Percentiles rank a stretch among this genome's conserved stretches.
These are phyloP conservation scores for Pseudogymnoascus sp. DNA, from an alignment of 2,329 filamentous ascomycete species.

Conservation along the genomic window DNA sequence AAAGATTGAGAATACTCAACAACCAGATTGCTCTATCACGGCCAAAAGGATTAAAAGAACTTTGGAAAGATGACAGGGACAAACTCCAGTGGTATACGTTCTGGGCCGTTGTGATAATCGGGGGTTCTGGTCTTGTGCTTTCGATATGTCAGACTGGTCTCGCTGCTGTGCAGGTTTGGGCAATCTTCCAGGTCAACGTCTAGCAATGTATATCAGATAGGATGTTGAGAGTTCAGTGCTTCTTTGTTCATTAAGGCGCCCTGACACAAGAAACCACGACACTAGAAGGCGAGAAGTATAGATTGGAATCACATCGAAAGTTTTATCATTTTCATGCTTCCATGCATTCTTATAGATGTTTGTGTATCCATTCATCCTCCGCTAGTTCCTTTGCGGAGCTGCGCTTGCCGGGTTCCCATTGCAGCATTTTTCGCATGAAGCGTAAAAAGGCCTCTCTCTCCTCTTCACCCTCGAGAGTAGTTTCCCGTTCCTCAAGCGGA, in stretches of 20 bases:
- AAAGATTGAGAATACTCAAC: neutral
- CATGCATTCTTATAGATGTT: neutral
- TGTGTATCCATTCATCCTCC: constrained; percentile 17
- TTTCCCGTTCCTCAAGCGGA: constrained; percentile 34
- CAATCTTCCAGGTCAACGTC: neutral
- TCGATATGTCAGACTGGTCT: neutral
- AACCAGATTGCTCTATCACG: neutral
- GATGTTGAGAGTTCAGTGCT: neutral
- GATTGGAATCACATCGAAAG: too few relatives aligned
- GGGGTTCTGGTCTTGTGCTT: neutral
- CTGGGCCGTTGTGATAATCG: neutral
- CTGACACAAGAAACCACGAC: neutral
- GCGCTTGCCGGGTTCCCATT: constrained; percentile 27
- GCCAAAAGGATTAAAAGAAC: neutral
- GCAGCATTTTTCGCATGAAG: constrained; percentile 27
- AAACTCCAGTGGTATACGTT: neutral
- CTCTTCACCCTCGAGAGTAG: constrained; percentile 26
- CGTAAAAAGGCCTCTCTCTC: constrained; percentile 27
- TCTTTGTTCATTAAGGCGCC: neutral
- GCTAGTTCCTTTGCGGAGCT: constrained; percentile 26
- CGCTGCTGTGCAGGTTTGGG: neutral
- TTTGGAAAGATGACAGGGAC: neutral
- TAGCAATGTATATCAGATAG: neutral
- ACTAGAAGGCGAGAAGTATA: neutral
- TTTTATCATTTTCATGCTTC: neutral